Percentiles rank a stretch among this genome's conserved stretches.
These are phyloP conservation scores for Boletus vermiculosoides DNA, from an alignment of 768 basidiomycete species.

Conservation along the genomic window DNA sequence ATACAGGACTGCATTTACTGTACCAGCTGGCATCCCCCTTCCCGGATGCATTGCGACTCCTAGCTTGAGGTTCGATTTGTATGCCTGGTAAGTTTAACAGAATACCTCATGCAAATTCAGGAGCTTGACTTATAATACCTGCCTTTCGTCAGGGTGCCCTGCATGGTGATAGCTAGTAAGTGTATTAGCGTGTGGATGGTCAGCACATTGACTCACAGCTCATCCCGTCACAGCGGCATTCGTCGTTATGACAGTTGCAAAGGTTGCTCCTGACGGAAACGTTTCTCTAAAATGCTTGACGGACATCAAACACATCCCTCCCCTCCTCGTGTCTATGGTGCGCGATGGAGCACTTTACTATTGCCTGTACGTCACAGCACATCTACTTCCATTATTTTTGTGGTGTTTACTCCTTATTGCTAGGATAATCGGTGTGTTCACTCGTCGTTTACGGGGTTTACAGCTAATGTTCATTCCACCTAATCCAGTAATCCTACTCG, in stretches of 20 bases:
- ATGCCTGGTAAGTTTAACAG: not conserved
- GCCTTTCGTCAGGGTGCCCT: not conserved
- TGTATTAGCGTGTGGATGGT: not conserved
- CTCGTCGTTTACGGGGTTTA: not conserved
- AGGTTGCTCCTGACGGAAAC: not conserved
- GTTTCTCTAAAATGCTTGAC: not conserved
- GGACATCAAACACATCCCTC: not conserved
- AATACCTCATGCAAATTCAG: not conserved
- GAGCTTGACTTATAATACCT: not conserved
- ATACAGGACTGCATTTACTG: not conserved
- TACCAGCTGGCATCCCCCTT: not conserved
- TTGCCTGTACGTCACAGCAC: not conserved
- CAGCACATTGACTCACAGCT: not conserved
- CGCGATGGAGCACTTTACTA: not conserved
- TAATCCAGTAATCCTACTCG: not conserved
- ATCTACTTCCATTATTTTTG: not conserved
- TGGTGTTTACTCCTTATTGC: not conserved
- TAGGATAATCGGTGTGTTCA: constrained; percentile 1
- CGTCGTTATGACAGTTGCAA: too few relatives aligned
- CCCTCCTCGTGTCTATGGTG: constrained; percentile 2
- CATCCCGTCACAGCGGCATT: too few relatives aligned
- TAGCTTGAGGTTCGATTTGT: not conserved
- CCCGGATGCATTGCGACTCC: not conserved
- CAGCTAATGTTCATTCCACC: not conserved
- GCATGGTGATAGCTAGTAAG: constrained; percentile 8